Base-by-base conservation (phyloP, 2,329 filamentous ascomycete genomes). In the Penicillium oxalicum region DNA sequence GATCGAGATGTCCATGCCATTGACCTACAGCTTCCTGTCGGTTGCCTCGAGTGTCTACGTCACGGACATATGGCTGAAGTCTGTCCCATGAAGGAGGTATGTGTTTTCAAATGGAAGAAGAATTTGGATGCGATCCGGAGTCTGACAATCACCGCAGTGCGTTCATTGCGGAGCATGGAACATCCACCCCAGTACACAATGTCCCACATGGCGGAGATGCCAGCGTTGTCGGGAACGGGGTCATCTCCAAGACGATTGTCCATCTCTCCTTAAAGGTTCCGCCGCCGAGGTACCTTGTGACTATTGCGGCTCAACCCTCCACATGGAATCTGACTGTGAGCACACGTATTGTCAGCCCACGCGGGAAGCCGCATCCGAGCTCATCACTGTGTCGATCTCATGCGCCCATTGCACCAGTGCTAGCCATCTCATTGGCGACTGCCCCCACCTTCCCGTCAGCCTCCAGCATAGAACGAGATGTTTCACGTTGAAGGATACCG, bases 191-290 rank as follows among this genome's bases (percentile, higher is more conserved):
- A 68, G 64, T 47, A 62, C 56, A 29, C 62, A 66, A 34, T 75
- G 72, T 47, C 70, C 72, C 13, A 56, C 61, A 25, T 70, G 70
- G 62, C 59, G 64, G 50, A 61, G 71, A 53, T 75, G 72, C 55
- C 61, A 67, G 42, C 82, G 80, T 60, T 88, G 86, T 65, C 76
- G 74, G 41, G 79, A 84, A 63, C 70, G 78, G 38, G 85, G 84
- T 8, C 86, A 89, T 59, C 57, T 60, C 44, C 65, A 68, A 13
- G 57, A 65, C 1, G 56, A 68, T 6, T 88, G 85, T 60, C 58
- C 66, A 2, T 80, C 84, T 53, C 80, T 81, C 51, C 72, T 86
- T 12, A 76, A 75, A 52, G 74, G 74, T 12, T 80, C 83, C 47
- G 74, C 74, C 26, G 48, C 55, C n/a, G 68, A 72, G 24, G 69